A percentile compares a stretch with the other conserved stretches of the same genome.
These are phyloP conservation scores for Massarina eburnea DNA, from an alignment of 2,329 filamentous ascomycete species.

Conservation along the genomic window DNA sequence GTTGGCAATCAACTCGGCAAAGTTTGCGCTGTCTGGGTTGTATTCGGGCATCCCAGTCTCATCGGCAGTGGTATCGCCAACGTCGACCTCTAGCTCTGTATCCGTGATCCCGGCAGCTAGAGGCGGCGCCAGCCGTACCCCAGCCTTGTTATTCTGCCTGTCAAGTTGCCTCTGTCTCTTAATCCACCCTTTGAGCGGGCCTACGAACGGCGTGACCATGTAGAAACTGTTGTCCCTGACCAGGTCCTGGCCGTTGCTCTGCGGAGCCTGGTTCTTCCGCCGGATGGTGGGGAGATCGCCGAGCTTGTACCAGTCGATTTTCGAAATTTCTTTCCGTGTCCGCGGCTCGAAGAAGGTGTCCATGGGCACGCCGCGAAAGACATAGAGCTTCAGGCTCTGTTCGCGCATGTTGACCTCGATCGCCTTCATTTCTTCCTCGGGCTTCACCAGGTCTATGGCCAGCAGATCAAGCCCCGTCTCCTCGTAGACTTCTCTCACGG, in stretches of 20 bases:
- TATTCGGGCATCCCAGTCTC: conserved; percentile 14
- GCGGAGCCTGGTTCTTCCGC: conserved; percentile 64
- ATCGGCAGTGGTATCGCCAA: conserved; percentile 32
- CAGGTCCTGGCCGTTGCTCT: conserved; percentile 54
- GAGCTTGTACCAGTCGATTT: conserved; percentile 91
- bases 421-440: conserved; percentile 69
- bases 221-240: conserved; percentile 87
- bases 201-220: conserved; percentile 94
- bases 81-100: conserved; percentile 27
- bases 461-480: conserved; percentile 89
- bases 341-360: conserved; percentile 85
- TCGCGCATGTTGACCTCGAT: conserved; percentile 90
- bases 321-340: conserved; percentile 96
- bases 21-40: conserved; percentile 21
- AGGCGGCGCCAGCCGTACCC: conserved; percentile 18
- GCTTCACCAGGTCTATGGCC: conserved; percentile 72
- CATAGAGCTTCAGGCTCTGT: conserved; percentile 89
- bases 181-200: conserved; percentile 86
- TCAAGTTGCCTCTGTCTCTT: conserved; percentile 78
- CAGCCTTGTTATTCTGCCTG: conserved; percentile 46
- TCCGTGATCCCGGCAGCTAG: conserved; percentile 28
- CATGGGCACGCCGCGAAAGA: conserved; percentile 85
- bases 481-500: conserved; percentile 90
- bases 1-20: conserved; percentile 35
- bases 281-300: conserved; percentile 82